Percentiles rank a stretch among this genome's conserved stretches.
Conservation (phyloP, 176 grass and related monocot genomes). For the Carex littledalei region DNA sequence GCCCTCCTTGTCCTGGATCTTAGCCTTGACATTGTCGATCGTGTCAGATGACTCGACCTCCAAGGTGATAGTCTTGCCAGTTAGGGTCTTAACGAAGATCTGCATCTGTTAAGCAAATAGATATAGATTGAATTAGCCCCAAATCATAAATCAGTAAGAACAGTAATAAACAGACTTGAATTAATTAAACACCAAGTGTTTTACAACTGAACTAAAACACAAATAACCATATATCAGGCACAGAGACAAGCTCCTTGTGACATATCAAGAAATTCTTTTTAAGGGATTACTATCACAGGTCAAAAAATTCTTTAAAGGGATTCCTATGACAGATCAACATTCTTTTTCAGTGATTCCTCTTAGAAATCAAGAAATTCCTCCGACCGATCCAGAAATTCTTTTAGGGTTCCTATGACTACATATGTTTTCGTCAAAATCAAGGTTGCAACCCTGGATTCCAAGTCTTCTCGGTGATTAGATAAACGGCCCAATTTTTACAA, state of each 20-base stretch:
- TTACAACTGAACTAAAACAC: not conserved
- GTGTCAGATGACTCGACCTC: constrained; percentile 32
- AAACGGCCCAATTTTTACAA: no score
- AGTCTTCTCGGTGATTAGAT: not conserved
- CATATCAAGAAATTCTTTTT: no score
- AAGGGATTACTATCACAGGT: not conserved
- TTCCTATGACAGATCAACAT: not conserved
- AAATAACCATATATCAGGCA: not conserved
- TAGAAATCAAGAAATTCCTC: no score
- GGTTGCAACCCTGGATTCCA: not conserved
- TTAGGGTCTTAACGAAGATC: constrained; percentile 38
- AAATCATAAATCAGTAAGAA: not conserved
- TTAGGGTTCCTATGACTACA: not conserved
- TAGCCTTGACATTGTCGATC: constrained; percentile 6
- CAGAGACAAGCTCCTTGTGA: not conserved
- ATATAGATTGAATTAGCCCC: not conserved
- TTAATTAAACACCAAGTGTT: not conserved
- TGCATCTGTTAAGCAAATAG: constrained; percentile 20
- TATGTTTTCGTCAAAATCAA: not conserved
- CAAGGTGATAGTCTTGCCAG: constrained; percentile 33
- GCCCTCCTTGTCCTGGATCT: constrained; percentile 23
- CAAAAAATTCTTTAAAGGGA: not conserved
- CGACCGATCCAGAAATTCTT: not conserved
- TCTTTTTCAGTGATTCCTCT: not conserved
- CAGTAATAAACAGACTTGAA: not conserved